Percentiles rank a stretch among this genome's conserved stretches.
phyloP scores from a whole-genome alignment of 192 early-diverging fungal genomes.

The Linnemannia hyalina region DNA sequence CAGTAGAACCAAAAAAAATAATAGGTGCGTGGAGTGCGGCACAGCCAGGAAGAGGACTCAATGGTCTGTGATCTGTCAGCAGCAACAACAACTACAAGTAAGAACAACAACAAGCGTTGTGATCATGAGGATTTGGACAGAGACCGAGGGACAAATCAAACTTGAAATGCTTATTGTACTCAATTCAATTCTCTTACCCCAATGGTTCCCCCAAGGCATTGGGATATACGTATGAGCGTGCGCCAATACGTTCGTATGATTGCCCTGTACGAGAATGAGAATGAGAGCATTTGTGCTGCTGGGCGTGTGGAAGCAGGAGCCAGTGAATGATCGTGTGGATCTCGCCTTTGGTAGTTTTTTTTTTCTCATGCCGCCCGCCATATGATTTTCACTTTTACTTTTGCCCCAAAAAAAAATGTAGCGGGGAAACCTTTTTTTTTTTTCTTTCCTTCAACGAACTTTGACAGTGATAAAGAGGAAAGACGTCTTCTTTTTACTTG shows the following conservation, averaged over 20 bases:
- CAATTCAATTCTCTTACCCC: not conserved
- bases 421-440: not conserved
- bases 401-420: constrained; percentile 21
- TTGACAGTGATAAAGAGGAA: not conserved
- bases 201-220: not conserved
- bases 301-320: not conserved
- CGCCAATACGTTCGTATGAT: not conserved
- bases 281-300: not conserved
- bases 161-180: not conserved
- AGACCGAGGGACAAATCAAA: not conserved
- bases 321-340: not conserved
- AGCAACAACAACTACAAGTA: not conserved
- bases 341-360: not conserved
- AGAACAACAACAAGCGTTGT: not conserved
- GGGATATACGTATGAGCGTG: not conserved
- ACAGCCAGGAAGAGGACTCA: not conserved
- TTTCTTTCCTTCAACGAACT: not conserved
- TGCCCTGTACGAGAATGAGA: not conserved
- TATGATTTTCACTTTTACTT: constrained; percentile 7
- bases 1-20: not conserved
- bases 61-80: constrained; percentile 2
- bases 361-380: not conserved
- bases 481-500: constrained; percentile 6
- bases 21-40: not conserved
- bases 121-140: no score